A percentile compares a stretch with the other conserved stretches of the same genome.
Conservation (phyloP, 2,329 filamentous ascomycete species). For the Fusarium brevicatenulatum region DNA sequence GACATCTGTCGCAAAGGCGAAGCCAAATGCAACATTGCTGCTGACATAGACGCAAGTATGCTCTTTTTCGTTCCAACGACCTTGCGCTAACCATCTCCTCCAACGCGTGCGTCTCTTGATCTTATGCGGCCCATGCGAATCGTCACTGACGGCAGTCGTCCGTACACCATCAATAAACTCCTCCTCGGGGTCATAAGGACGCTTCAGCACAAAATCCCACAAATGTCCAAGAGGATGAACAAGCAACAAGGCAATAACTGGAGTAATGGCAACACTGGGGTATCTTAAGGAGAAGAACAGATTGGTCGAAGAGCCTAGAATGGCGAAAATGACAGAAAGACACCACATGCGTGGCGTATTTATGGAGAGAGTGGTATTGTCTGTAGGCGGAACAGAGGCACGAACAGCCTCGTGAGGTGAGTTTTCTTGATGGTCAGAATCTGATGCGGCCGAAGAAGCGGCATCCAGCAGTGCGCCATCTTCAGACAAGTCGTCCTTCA, state of each 20-base stretch:
- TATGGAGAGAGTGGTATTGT: conserved; percentile 81
- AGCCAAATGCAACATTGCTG: conserved; percentile 90
- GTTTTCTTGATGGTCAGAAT: conserved; percentile 70
- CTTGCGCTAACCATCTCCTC: conserved; percentile 81
- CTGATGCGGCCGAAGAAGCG: conserved; percentile 54
- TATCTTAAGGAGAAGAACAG: conserved; percentile 91
- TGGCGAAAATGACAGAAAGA: conserved; percentile 80
- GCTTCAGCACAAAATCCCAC: conserved; percentile 80
- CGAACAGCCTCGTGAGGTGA: conserved; percentile 83
- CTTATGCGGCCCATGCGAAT: conserved; percentile 28
- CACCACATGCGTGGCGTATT: conserved; percentile 90
- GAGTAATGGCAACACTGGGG: conserved; percentile 88
- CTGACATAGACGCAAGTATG: conserved; percentile 90
- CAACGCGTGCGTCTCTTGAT: conserved; percentile 54
- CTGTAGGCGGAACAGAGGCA: conserved; percentile 79
- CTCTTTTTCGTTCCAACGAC: conserved; percentile 87
- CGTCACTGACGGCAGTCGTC: conserved; percentile 32
- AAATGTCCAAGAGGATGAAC: conserved; percentile 84
- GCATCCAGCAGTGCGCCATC: conserved; percentile 51
- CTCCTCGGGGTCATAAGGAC: conserved; percentile 62
- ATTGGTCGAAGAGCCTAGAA: conserved; percentile 85
- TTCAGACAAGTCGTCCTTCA: conserved; percentile 53
- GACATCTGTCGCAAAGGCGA: conserved; percentile 88
- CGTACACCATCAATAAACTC: conserved; percentile 62
- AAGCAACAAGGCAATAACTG: conserved; percentile 85